Conservation (phyloP, 192 early-diverging fungal species). For the Coemansia sp. region DNA sequence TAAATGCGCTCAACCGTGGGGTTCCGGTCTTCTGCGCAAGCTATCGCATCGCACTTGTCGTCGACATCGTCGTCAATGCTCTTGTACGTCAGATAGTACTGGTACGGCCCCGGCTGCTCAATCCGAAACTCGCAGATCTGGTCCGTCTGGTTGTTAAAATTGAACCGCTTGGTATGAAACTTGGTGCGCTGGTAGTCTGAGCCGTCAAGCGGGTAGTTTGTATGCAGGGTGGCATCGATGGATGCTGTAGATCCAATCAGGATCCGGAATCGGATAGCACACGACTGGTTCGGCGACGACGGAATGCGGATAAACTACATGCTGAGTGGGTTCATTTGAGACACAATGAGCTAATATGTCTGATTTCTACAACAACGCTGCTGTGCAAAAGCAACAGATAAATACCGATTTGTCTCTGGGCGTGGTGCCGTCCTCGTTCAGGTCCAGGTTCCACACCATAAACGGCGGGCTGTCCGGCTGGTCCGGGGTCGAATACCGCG, state of each 20-base stretch:
- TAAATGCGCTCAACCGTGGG: slow-evolving; percentile 42
- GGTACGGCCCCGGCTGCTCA: slow-evolving; percentile 73
- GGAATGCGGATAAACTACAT: slow-evolving; percentile 48
- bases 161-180: slow-evolving; percentile 40
- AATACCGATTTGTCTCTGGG: slow-evolving; percentile 45
- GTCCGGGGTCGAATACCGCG: slow-evolving; percentile 35
- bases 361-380: background rate
- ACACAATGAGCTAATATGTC: background rate
- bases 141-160: slow-evolving; percentile 56
- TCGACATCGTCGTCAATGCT: slow-evolving; percentile 26
- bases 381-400: too few species aligned
- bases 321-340: background rate
- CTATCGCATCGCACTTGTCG: slow-evolving; percentile 17
- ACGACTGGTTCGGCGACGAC: slow-evolving; percentile 49
- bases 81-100: slow-evolving; percentile 80
- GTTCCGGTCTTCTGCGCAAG: slow-evolving; percentile 13
- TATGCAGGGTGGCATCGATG: slow-evolving; percentile 68
- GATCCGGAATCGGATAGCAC: slow-evolving; percentile 76
- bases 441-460: slow-evolving; percentile 52
- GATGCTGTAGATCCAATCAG: slow-evolving; percentile 76
- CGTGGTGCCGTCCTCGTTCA: slow-evolving; percentile 50
- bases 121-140: slow-evolving; percentile 66
- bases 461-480: slow-evolving; percentile 46
- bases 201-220: slow-evolving; percentile 84
- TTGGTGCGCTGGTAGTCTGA: slow-evolving; percentile 49